phyloP scores from a whole-genome alignment of 495 filamentous ascomycete genomes.

The Aspergillus coremiiformis region DNA sequence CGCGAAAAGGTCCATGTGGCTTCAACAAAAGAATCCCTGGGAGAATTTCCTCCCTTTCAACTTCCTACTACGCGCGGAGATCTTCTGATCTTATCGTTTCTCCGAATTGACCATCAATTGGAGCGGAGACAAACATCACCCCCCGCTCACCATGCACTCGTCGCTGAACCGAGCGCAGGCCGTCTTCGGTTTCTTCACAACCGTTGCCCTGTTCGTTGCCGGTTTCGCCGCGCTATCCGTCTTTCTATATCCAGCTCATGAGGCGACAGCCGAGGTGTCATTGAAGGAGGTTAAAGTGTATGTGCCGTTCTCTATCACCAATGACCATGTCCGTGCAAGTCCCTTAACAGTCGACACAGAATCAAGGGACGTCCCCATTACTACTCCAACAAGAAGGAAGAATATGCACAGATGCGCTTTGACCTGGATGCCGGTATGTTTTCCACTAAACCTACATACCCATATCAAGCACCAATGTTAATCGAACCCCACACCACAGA shows the following conservation, averaged over 20 bases:
- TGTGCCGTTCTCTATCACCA: slow-evolving; percentile 18
- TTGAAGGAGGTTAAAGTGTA: slow-evolving; percentile 84
- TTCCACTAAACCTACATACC: neutral
- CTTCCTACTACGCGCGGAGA: neutral
- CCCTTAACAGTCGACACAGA: slow-evolving; percentile 33
- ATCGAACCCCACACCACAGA: slow-evolving; percentile 50
- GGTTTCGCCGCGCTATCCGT: slow-evolving; percentile 71
- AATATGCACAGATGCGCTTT: slow-evolving; percentile 91
- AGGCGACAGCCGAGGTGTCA: slow-evolving; percentile 55
- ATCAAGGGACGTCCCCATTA: slow-evolving; percentile 87
- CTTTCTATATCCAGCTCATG: slow-evolving; percentile 57
- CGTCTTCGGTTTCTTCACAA: slow-evolving; percentile 97
- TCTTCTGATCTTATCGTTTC: neutral
- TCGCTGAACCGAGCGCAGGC: slow-evolving; percentile 76
- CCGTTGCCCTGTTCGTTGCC: slow-evolving; percentile 76
- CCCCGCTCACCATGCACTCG: slow-evolving; percentile 66
- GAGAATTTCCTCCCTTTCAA: neutral
- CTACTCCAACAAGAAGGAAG: slow-evolving; percentile 84
- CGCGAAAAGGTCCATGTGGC: slow-evolving; percentile 32
- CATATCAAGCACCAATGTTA: neutral
- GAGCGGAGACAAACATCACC: neutral
- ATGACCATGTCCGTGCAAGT: neutral
- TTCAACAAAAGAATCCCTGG: slow-evolving; percentile 18
- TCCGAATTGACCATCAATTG: neutral
- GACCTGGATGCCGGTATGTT: slow-evolving; percentile 65